Conservation (phyloP, 1,284 basidiomycete species). For the Cyathus olla region DNA sequence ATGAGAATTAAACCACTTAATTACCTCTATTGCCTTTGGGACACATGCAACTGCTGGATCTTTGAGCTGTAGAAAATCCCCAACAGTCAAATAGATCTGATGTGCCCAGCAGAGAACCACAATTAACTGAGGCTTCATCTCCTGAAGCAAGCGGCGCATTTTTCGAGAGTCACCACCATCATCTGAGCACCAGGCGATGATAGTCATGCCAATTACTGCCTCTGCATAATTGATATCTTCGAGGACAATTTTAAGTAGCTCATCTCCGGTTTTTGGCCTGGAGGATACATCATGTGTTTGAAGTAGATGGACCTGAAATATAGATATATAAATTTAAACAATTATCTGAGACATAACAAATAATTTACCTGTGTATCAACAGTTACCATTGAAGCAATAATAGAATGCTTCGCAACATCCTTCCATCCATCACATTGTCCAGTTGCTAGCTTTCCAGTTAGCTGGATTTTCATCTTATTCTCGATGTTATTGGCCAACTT, state of each 20-base stretch:
- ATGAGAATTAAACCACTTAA: slow-evolving; percentile 38
- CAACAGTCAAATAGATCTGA: slow-evolving; percentile 44
- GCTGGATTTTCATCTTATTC: no score
- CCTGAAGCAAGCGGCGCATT: slow-evolving; percentile 28
- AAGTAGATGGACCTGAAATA: slow-evolving; percentile 29
- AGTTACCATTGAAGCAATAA: slow-evolving; percentile 23
- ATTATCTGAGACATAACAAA: background rate
- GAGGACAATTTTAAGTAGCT: slow-evolving; percentile 31
- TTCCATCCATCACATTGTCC: slow-evolving; percentile 11
- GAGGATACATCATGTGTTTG: slow-evolving; percentile 31
- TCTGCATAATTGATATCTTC: slow-evolving; percentile 25
- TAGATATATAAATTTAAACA: background rate
- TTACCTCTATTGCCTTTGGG: slow-evolving; percentile 14
- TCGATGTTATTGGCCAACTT: no score
- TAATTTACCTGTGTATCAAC: slow-evolving; percentile 16
- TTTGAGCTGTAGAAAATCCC: slow-evolving; percentile 35
- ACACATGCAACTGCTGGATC: slow-evolving; percentile 23
- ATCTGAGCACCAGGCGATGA: slow-evolving; percentile 39
- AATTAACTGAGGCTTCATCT: slow-evolving; percentile 27
- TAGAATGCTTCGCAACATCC: slow-evolving; percentile 28
- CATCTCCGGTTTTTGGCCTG: slow-evolving; percentile 37
- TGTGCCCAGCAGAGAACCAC: slow-evolving; percentile 46
- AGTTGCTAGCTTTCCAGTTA: no score
- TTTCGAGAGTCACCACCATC: slow-evolving; percentile 39
- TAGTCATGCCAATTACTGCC: slow-evolving; percentile 10